Conservation (phyloP, 2,329 filamentous ascomycete species). For the Claviceps quebecensis region DNA sequence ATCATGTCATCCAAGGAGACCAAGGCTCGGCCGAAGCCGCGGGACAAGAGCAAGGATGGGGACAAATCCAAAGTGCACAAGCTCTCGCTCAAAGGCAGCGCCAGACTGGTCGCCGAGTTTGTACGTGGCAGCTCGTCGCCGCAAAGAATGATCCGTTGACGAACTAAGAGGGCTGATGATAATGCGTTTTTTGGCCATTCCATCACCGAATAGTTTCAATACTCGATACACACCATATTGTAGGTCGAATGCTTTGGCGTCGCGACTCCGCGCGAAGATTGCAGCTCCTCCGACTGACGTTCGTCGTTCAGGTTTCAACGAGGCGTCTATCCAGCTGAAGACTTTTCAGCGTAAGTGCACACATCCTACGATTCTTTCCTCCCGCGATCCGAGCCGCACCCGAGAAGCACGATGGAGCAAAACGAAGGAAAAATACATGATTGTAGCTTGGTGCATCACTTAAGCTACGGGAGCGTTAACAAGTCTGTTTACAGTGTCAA, state of each 20-base stretch:
- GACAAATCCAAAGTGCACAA: conserved; percentile 88
- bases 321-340: conserved; percentile 79
- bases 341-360: conserved; percentile 69
- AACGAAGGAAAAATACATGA: neutral
- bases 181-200: neutral
- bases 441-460: neutral
- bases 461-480: neutral
- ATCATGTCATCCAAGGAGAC: conserved; percentile 19
- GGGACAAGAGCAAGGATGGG: conserved; percentile 27
- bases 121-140: conserved; percentile 27
- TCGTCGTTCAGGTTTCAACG: conserved; percentile 57
- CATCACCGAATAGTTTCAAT: conserved; percentile 59
- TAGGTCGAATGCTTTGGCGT: conserved; percentile 25
- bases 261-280: no score
- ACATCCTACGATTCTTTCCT: neutral
- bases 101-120: conserved; percentile 89
- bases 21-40: conserved; percentile 3
- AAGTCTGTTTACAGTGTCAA: conserved; percentile 46
- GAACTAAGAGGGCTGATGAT: conserved; percentile 1
- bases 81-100: conserved; percentile 70
- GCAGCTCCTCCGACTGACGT: neutral
- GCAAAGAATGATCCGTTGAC: neutral
- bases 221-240: conserved; percentile 95
- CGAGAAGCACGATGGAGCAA: neutral
- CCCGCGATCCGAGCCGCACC: neutral